Percentiles rank a stretch among this genome's conserved stretches.
phyloP scores from a whole-genome alignment of 2,329 filamentous ascomycete genomes.

The Zarea fungicola region DNA sequence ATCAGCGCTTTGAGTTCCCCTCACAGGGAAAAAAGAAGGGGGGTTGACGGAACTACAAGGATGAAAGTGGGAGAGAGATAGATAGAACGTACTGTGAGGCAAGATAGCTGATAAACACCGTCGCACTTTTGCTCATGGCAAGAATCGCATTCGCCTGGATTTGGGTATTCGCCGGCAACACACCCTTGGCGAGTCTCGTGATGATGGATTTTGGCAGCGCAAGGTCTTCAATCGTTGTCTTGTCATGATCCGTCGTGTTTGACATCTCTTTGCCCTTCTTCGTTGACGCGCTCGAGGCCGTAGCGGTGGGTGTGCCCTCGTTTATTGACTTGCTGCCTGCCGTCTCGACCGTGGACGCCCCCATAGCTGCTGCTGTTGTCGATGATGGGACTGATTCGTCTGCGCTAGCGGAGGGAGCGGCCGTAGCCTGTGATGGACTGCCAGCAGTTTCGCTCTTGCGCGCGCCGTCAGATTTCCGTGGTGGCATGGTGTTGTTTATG shows the following conservation, averaged over 20 bases:
- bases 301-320: constrained; percentile 14
- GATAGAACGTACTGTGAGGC: constrained; percentile 59
- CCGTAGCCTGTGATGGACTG: not conserved
- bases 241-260: constrained; percentile 2
- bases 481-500: too few species aligned
- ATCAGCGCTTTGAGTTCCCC: too few species aligned
- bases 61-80: not conserved
- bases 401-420: not conserved
- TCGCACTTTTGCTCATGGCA: constrained; percentile 75
- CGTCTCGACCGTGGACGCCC: too few species aligned
- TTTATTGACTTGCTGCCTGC: constrained; percentile 32
- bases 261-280: constrained; percentile 31
- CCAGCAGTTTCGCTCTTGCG: constrained; percentile 36
- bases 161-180: constrained; percentile 73
- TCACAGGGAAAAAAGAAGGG: not conserved
- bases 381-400: constrained; percentile 4
- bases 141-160: constrained; percentile 78
- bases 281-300: too few species aligned
- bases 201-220: constrained; percentile 77
- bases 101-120: constrained; percentile 77
- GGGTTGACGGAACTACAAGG: too few species aligned
- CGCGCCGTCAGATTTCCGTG: constrained; percentile 47
- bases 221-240: constrained; percentile 51
- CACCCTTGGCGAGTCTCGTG: constrained; percentile 72
- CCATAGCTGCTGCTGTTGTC: too few species aligned